Base-by-base conservation (phyloP, 352 stramenopile species). In the Pythium dissimile region DNA sequence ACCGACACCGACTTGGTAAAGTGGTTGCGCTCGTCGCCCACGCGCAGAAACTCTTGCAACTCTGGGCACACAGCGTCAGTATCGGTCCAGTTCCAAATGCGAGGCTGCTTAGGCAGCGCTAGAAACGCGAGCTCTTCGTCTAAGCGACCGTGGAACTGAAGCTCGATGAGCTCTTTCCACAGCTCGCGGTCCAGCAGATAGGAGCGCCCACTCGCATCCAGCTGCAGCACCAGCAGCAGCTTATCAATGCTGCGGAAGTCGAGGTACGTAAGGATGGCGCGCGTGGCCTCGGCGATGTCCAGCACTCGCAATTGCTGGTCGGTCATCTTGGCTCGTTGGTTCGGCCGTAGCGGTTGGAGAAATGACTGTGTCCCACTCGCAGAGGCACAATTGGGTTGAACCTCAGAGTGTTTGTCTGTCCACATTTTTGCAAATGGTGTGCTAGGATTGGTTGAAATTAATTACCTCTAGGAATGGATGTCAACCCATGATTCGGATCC, bases 1-100 rank as follows among this genome's bases (percentile, higher is more conserved):
- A 73, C 38, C 2, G 50, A 48, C 44, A 73, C 62, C 1, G 48
- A 50, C 23, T 49, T 48, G 37, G 32, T 27, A 24, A 69, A 69
- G 41, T 69, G 62, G 2, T 56, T 35, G 1, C 34, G 55, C 12
- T 69, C 62, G 24, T 69, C 62, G n/a, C 54, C 62, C 13, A 39
- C 30, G 8, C 62, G 62, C 8, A 69, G 31, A 47, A 64, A 69
- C 30, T 65, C 54, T 15, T 42, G 54, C 16, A 62, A 20, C 30
- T 52, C 54, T 10, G 27, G 13, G 43, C 62, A 65, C 13, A 49
- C 30, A 16, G 54, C 2, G 10, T 53, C 18, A 23, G 3, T n/a
- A 23, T 61, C 35, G 1, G 32, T 61, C 62, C 62, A 69, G 16
- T 44, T 27, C 62, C 62, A 69, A 6, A 54, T 35, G 24, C 62